These are phyloP conservation scores for Citrus inodora DNA, from an alignment of 345 rosid genomes.

Conservation along the genomic window DNA sequence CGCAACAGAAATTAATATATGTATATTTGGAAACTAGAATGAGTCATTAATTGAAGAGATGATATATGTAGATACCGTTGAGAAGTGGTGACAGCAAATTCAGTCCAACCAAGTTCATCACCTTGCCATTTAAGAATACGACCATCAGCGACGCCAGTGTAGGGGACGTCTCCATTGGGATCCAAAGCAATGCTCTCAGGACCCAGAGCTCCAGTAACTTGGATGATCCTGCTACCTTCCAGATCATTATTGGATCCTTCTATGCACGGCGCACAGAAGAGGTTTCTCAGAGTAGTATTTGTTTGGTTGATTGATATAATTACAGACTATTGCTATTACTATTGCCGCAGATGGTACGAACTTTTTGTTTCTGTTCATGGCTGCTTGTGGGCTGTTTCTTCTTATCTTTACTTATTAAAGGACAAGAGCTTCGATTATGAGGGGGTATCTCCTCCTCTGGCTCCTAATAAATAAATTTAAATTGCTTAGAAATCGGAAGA, in stretches of 20 bases:
- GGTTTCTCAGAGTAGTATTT: constrained; percentile 7
- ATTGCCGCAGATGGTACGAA: constrained; percentile 8
- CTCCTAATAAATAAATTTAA: too few relatives aligned
- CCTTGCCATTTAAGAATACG: constrained; percentile 64
- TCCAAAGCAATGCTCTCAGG: constrained; percentile 72
- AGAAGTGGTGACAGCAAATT: too few relatives aligned
- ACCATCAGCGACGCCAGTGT: constrained; percentile 67
- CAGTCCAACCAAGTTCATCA: constrained; percentile 38
- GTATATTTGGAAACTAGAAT: too few relatives aligned
- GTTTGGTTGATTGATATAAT: constrained; percentile 7
- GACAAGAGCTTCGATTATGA: too few relatives aligned
- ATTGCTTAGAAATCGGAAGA: too few relatives aligned
- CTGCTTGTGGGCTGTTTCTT: not conserved
- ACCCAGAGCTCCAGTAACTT: constrained; percentile 42
- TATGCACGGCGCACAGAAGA: constrained; percentile 36
- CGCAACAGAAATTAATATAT: not conserved
- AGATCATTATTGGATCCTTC: constrained; percentile 37
- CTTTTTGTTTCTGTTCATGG: constrained; percentile 20
- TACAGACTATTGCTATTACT: constrained; percentile 12
- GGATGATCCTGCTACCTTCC: constrained; percentile 7
- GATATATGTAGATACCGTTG: too few relatives aligned
- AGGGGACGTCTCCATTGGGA: constrained; percentile 53
- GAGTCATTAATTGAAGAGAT: too few relatives aligned
- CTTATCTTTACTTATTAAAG: not conserved
- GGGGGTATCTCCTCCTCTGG: too few relatives aligned